A percentile compares a stretch with the other conserved stretches of the same genome.
These are phyloP conservation scores for Blastomyces gilchristii DNA, from an alignment of 2,329 filamentous ascomycete genomes.

Conservation along the genomic window DNA sequence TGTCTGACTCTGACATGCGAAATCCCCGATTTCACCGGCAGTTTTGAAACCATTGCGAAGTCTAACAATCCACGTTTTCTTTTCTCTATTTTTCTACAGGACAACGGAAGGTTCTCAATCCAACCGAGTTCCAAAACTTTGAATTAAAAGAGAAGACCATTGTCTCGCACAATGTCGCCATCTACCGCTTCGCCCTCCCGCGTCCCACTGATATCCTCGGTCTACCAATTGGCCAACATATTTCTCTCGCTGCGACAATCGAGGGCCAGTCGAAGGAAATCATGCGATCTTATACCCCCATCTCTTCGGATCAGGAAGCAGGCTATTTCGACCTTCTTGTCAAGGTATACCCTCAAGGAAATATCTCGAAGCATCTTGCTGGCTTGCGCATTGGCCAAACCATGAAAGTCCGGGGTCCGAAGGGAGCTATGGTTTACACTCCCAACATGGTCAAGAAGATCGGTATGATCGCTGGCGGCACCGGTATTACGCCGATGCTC, in stretches of 20 bases:
- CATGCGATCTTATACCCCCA: conserved; percentile 83
- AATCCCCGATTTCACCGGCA: background rate
- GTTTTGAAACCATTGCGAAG: background rate
- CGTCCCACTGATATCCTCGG: conserved; percentile 71
- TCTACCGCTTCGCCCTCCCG: conserved; percentile 91
- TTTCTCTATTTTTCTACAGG: conserved; percentile 39
- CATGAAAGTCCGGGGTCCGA: conserved; percentile 86
- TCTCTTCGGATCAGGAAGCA: conserved; percentile 77
- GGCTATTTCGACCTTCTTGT: conserved; percentile 94
- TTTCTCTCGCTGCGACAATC: conserved; percentile 79
- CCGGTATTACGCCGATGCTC: conserved; percentile 96
- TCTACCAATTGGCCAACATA: conserved; percentile 96
- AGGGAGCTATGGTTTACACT: conserved; percentile 95
- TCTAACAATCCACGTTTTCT: background rate
- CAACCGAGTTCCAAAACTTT: conserved; percentile 80
- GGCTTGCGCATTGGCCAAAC: conserved; percentile 70
- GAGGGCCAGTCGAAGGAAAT: conserved; percentile 72
- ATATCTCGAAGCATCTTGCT: conserved; percentile 91
- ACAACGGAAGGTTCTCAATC: conserved; percentile 73
- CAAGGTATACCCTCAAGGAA: conserved; percentile 95
- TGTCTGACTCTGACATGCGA: background rate
- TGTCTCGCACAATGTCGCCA: conserved; percentile 95
- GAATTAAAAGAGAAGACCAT: conserved; percentile 89
- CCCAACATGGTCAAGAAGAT: conserved; percentile 95
- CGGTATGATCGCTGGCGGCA: conserved; percentile 96